These are phyloP conservation scores for Mortierella alpina DNA, from an alignment of 192 early-diverging fungal genomes.

Conservation along the genomic window DNA sequence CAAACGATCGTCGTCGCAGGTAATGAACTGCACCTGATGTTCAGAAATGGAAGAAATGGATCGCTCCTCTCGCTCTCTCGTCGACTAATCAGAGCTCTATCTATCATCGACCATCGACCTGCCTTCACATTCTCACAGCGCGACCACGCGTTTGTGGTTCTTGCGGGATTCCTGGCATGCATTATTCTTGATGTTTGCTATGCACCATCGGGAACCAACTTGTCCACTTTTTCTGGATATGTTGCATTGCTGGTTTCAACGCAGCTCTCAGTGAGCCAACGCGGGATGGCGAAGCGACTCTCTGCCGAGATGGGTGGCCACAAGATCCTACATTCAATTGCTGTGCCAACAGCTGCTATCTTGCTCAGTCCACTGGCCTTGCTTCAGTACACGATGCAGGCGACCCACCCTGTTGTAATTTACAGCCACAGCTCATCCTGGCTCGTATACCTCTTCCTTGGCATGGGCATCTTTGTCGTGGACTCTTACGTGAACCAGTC, in stretches of 20 bases:
- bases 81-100: too few species aligned
- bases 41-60: background rate
- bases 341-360: conserved; percentile 36
- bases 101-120: too few species aligned
- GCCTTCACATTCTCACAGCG: conserved; percentile 8
- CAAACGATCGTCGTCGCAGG: conserved; percentile 38
- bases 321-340: conserved; percentile 39
- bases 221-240: conserved; percentile 43
- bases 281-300: conserved; percentile 44
- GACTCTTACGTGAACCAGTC: conserved; percentile 57
- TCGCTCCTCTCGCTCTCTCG: too few species aligned
- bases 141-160: conserved; percentile 35
- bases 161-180: conserved; percentile 30
- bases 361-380: conserved; percentile 53
- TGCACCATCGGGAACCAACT: conserved; percentile 25
- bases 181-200: conserved; percentile 36
- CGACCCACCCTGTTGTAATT: conserved; percentile 1
- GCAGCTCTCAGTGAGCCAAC: conserved; percentile 48
- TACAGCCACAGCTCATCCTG: conserved; percentile 38
- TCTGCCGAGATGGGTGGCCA: conserved; percentile 52
- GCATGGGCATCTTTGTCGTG: conserved; percentile 50
- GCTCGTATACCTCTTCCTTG: conserved; percentile 43
- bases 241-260: conserved; percentile 36
- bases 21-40: background rate
- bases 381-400: conserved; percentile 39